Conservation (phyloP, 2,329 filamentous ascomycete genomes). For the Beauveria rudraprayagi region DNA sequence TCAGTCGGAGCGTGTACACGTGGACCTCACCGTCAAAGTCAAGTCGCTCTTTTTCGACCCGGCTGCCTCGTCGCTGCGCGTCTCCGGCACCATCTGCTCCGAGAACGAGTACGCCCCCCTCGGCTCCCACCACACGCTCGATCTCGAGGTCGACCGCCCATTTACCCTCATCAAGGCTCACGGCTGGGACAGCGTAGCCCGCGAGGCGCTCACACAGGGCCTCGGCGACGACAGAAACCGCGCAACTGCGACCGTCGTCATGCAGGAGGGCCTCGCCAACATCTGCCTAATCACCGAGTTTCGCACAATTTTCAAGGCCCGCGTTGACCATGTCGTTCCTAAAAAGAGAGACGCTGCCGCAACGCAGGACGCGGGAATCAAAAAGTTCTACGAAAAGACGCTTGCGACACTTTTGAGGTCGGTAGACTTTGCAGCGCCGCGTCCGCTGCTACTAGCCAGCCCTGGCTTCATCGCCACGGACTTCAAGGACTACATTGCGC, state of each 20-base stretch:
- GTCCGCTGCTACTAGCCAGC: slow-evolving; percentile 75
- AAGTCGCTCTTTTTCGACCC: slow-evolving; percentile 53
- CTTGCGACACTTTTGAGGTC: slow-evolving; percentile 68
- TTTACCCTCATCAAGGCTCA: slow-evolving; percentile 81
- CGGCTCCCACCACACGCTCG: slow-evolving; percentile 55
- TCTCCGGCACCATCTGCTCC: slow-evolving; percentile 44
- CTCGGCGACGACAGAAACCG: slow-evolving; percentile 71
- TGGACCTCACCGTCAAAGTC: slow-evolving; percentile 48
- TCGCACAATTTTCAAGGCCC: slow-evolving; percentile 61
- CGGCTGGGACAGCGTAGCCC: slow-evolving; percentile 84
- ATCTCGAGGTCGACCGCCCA: slow-evolving; percentile 78
- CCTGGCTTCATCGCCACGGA: slow-evolving; percentile 79
- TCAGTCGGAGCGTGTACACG: slow-evolving; percentile 44
- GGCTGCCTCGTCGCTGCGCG: slow-evolving; percentile 44
- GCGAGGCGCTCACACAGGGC: slow-evolving; percentile 69
- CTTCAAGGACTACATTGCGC: slow-evolving; percentile 67
- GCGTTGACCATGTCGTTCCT: slow-evolving; percentile 56
- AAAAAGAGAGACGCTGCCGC: slow-evolving; percentile 57
- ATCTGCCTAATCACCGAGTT: slow-evolving; percentile 76
- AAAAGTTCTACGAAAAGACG: slow-evolving; percentile 66
- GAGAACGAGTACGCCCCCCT: slow-evolving; percentile 46
- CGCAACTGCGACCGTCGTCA: slow-evolving; percentile 80
- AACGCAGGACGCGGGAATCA: slow-evolving; percentile 63
- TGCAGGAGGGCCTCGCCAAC: slow-evolving; percentile 82
- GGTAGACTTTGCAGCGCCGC: slow-evolving; percentile 62